Evolutionary conservation across 495 filamentous ascomycete species (phyloP).

Genomic region (Trypethelium eluteriae): DNA sequence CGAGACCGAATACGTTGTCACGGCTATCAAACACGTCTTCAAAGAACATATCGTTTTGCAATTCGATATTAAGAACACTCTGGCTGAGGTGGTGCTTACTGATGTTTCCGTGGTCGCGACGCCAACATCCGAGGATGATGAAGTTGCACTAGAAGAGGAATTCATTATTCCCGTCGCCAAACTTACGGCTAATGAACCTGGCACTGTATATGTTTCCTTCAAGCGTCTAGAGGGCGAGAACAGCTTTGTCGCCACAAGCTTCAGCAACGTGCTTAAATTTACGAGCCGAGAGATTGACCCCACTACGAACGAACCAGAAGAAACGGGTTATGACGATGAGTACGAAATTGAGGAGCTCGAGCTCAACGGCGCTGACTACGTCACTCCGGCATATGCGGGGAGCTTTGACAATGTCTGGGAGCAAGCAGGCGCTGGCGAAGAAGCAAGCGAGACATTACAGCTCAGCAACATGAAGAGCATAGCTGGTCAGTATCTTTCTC

Average conservation of each 20-base stretch:
- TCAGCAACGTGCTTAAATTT: slow-evolving; percentile 92
- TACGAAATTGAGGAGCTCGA: slow-evolving; percentile 96
- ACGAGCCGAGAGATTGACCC: slow-evolving; percentile 97
- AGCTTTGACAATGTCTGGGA: slow-evolving; percentile 98
- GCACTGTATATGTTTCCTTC: slow-evolving; percentile 92
- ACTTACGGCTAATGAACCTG: slow-evolving; percentile 71
- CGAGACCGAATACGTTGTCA: slow-evolving; percentile 95
- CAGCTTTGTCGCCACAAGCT: slow-evolving; percentile 64
- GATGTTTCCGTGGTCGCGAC: slow-evolving; percentile 85
- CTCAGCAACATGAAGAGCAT: slow-evolving; percentile 86
- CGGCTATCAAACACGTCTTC: slow-evolving; percentile 92
- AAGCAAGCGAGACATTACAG: slow-evolving; percentile 85
- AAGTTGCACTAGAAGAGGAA: slow-evolving; percentile 63
- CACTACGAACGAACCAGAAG: slow-evolving; percentile 85
- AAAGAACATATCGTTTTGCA: slow-evolving; percentile 93
- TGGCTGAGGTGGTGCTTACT: slow-evolving; percentile 79
- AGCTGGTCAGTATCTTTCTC: slow-evolving; percentile 56
- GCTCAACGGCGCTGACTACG: slow-evolving; percentile 82
- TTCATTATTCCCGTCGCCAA: slow-evolving; percentile 87
- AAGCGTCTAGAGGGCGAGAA: slow-evolving; percentile 67
- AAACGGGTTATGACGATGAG: slow-evolving; percentile 89
- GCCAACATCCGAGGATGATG: slow-evolving; percentile 58
- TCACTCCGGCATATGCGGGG: slow-evolving; percentile 84
- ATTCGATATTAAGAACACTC: slow-evolving; percentile 96
- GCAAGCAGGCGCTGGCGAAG: slow-evolving; percentile 74